Evolutionary conservation across 352 stramenopile species (phyloP).

Genomic region (Phytophthora podocarpi): DNA sequence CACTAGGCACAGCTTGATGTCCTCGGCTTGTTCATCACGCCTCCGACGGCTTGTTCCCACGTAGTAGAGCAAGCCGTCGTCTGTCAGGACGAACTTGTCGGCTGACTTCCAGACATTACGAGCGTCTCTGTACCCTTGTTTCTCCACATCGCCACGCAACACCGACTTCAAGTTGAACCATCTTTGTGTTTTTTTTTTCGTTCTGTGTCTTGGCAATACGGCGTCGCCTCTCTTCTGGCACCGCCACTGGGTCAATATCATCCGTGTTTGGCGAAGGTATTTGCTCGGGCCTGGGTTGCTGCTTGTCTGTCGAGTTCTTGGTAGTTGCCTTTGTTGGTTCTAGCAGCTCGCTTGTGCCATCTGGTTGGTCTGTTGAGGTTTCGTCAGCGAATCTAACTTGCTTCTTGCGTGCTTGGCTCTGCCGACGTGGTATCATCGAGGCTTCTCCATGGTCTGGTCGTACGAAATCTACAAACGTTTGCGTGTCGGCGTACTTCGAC

Average conservation of each 20-base stretch:
- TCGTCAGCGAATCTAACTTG: conserved; percentile 2
- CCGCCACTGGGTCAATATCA: conserved; percentile 2
- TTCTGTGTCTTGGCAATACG: background rate
- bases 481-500: too few relatives aligned
- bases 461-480: background rate
- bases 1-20: conserved; percentile 9
- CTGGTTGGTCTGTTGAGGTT: background rate
- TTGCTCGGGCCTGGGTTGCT: background rate
- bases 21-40: background rate
- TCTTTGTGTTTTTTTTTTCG: conserved; percentile 1
- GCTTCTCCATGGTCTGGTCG: background rate
- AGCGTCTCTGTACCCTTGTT: background rate
- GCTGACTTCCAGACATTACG: background rate
- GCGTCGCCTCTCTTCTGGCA: conserved; percentile 6
- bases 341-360: background rate
- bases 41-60: background rate
- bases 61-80: conserved; percentile 7
- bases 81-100: background rate
- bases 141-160: background rate
- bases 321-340: too few relatives aligned
- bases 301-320: too few relatives aligned
- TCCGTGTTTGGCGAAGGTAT: background rate
- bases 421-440: background rate
- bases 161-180: conserved; percentile 9
- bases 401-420: background rate